Conservation (phyloP, 2,329 filamentous ascomycete genomes). For the Monascus ruber region DNA sequence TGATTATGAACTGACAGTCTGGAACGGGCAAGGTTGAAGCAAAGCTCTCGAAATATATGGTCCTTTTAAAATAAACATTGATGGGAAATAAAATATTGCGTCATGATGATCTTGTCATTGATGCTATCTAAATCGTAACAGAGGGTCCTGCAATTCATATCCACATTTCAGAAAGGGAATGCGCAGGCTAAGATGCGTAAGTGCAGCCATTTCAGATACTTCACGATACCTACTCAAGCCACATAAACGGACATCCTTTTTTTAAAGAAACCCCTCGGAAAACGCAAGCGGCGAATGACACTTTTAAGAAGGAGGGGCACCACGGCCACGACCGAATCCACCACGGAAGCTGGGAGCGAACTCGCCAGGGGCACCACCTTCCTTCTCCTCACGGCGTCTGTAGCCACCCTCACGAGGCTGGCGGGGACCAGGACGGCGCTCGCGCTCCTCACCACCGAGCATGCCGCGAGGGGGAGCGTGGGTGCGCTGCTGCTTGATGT, state of each 20-base stretch:
- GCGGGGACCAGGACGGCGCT: constrained; percentile 75
- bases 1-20: too few relatives aligned
- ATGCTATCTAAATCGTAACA: constrained; percentile 18
- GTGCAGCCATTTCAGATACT: constrained; percentile 15
- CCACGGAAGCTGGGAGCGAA: constrained; percentile 90
- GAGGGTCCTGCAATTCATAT: constrained; percentile 14
- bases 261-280: constrained; percentile 13
- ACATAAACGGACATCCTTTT: constrained; percentile 13
- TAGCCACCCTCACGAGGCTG: constrained; percentile 75
- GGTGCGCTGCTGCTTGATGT: constrained; percentile 99
- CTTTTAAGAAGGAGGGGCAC: constrained; percentile 49
- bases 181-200: constrained; percentile 13
- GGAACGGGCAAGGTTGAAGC: too few relatives aligned
- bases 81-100: constrained; percentile 3
- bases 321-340: constrained; percentile 81
- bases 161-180: constrained; percentile 10
- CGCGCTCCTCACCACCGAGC: constrained; percentile 76
- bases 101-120: constrained; percentile 23
- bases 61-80: background rate
- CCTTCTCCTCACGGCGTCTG: constrained; percentile 85
- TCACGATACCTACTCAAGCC: constrained; percentile 17
- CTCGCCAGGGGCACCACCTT: constrained; percentile 82
- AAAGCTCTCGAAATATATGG: too few relatives aligned
- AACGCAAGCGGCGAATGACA: constrained; percentile 16
- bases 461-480: constrained; percentile 97